These are phyloP conservation scores for Verruconis gallopava DNA, from an alignment of 2,329 filamentous ascomycete species.

Conservation along the genomic window DNA sequence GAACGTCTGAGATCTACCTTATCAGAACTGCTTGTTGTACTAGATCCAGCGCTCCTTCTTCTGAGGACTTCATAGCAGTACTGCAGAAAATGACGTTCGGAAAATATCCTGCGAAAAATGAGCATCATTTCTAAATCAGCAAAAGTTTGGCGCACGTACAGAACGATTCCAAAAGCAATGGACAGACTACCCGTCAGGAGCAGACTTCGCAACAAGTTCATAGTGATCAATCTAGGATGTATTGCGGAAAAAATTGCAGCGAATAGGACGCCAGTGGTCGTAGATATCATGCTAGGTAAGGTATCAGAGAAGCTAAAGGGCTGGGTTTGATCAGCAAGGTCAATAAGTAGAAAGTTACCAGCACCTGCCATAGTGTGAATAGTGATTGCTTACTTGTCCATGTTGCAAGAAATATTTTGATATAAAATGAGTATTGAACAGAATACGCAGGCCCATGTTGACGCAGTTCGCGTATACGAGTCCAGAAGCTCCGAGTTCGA, in stretches of 20 bases:
- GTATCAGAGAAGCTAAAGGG: slow-evolving; percentile 17
- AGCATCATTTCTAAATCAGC: background rate
- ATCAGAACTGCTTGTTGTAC: no score
- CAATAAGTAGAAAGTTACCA: slow-evolving; percentile 7
- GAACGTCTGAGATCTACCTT: no score
- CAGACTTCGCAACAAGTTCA: slow-evolving; percentile 31
- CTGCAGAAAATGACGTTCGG: slow-evolving; percentile 21
- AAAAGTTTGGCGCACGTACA: slow-evolving; percentile 20
- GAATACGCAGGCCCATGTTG: slow-evolving; percentile 77
- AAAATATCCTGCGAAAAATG: slow-evolving; percentile 13
- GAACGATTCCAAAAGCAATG: slow-evolving; percentile 21
- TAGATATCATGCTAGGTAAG: slow-evolving; percentile 21
- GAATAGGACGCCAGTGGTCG: slow-evolving; percentile 24
- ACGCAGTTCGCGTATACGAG: slow-evolving; percentile 77
- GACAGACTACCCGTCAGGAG: slow-evolving; percentile 24
- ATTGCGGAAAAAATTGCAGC: slow-evolving; percentile 23
- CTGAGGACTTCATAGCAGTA: slow-evolving; percentile 20
- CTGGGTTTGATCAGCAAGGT: no score
- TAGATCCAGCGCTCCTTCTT: no score
- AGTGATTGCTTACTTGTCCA: no score
- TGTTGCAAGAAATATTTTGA: slow-evolving; percentile 44
- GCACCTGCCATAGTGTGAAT: slow-evolving; percentile 4
- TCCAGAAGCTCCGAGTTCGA: slow-evolving; percentile 61
- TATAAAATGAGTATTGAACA: slow-evolving; percentile 70
- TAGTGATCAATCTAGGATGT: slow-evolving; percentile 16